These are phyloP conservation scores for Arachnopeziza araneosa DNA, from an alignment of 2,329 filamentous ascomycete species.

Conservation along the genomic window DNA sequence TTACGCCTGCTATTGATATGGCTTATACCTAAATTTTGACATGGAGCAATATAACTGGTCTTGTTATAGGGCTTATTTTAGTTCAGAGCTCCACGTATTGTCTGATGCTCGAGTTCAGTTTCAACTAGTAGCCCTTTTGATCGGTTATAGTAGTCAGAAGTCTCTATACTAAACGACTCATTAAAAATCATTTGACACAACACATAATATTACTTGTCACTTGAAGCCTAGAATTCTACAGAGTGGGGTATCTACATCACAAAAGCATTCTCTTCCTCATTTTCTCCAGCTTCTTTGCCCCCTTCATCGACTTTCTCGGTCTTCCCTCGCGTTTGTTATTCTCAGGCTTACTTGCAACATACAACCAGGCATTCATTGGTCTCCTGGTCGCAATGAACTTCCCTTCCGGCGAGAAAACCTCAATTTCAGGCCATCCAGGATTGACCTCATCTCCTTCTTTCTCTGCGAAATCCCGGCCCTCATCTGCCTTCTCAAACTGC, in stretches of 20 bases:
- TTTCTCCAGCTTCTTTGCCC: constrained; percentile 43
- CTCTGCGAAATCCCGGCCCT: constrained; percentile 10
- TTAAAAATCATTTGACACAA: too few relatives aligned
- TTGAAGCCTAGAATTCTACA: background rate
- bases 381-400: constrained; percentile 62
- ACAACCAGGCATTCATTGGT: constrained; percentile 67
- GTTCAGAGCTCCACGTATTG: too few relatives aligned
- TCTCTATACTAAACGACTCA: too few relatives aligned
- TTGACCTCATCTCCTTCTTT: constrained; percentile 17
- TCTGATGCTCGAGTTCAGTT: too few relatives aligned
- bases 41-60: too few relatives aligned
- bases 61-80: too few relatives aligned
- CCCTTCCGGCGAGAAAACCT: constrained; percentile 83
- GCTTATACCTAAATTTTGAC: too few relatives aligned
- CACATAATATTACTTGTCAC: too few relatives aligned
- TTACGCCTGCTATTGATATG: too few relatives aligned
- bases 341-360: constrained; percentile 49
- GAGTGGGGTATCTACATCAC: background rate
- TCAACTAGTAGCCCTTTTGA: too few relatives aligned
- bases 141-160: too few relatives aligned
- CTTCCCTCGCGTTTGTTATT: constrained; percentile 38
- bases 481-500: background rate
- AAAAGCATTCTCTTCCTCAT: constrained; percentile 7
- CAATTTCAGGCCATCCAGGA: constrained; percentile 62
- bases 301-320: constrained; percentile 67